A percentile compares a stretch with the other conserved stretches of the same genome.
phyloP scores from a whole-genome alignment of 805 yeast genomes.

The Saturnispora serradocipensis region DNA sequence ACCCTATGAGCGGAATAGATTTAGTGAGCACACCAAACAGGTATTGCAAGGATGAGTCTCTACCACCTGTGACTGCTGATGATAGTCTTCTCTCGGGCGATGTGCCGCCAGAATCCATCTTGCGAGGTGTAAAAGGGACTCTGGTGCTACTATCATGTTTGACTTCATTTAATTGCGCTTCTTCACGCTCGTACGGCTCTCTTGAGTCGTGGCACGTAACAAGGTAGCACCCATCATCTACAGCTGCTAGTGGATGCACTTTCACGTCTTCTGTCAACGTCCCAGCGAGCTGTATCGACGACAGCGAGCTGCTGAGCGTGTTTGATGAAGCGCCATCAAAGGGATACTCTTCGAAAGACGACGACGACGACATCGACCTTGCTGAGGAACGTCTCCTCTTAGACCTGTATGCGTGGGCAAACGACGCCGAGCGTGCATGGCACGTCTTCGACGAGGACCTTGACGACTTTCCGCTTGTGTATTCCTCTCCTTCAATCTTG shows the following conservation, averaged over 20 bases:
- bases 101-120: not conserved
- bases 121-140: not conserved
- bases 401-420: not conserved
- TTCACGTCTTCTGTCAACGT: not conserved
- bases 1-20: not conserved
- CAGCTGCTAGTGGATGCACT: not conserved
- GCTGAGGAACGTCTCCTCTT: not conserved
- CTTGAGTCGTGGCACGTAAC: not conserved
- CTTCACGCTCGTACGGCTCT: not conserved
- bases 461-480: not conserved
- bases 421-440: constrained; percentile 2
- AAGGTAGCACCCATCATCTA: not conserved
- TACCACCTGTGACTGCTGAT: too few relatives aligned
- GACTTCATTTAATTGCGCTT: not conserved
- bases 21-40: not conserved
- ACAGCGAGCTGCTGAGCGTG: not conserved
- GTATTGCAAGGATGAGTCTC: not conserved
- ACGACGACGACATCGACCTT: not conserved
- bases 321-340: not conserved
- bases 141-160: not conserved
- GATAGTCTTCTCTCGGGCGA: not conserved
- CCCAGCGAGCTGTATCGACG: not conserved
- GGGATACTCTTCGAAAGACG: not conserved
- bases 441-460: constrained; percentile 2
- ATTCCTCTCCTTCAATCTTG: not conserved